A percentile compares a stretch with the other conserved stretches of the same genome.
Evolutionary conservation across 176 grass and related monocot species (phyloP).

Genomic region (Zea mays): DNA sequence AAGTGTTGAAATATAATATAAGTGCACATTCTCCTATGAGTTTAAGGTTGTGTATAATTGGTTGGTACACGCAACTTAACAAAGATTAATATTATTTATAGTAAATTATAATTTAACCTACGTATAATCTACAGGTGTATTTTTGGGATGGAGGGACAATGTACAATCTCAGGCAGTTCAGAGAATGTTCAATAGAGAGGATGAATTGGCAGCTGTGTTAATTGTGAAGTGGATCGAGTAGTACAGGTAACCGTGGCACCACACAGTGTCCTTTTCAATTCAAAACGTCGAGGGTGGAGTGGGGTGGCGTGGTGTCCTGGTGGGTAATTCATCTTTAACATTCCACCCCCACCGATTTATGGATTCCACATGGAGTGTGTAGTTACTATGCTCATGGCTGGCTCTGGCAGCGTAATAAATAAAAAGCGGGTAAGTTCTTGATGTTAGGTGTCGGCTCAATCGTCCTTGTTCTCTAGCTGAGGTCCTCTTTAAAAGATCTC

Average conservation of each 20-base stretch:
- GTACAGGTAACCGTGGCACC: neutral
- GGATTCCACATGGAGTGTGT: constrained; percentile 55
- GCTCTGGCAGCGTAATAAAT: constrained; percentile 48
- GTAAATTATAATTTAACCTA: no score
- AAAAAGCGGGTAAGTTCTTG: constrained; percentile 32
- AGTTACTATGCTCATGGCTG: constrained; percentile 35
- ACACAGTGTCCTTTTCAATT: neutral
- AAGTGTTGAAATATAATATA: no score
- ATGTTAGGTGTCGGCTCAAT: constrained; percentile 44
- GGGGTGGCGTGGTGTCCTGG: neutral
- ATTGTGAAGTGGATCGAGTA: neutral
- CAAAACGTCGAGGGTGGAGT: neutral
- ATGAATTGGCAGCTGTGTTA: neutral
- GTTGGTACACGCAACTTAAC: no score
- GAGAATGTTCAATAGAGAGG: neutral
- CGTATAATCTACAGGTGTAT: no score
- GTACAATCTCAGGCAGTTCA: neutral
- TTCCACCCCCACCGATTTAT: constrained; percentile 62
- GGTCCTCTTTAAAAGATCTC: no score
- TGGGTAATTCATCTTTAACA: constrained; percentile 11
- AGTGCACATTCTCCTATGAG: no score
- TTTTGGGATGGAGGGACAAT: no score
- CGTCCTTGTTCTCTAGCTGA: neutral
- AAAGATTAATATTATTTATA: no score
- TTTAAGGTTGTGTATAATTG: no score